Percentiles rank a stretch among this genome's conserved stretches.
Conservation (phyloP, 2,329 filamentous ascomycete genomes). For the Fusarium zealandicum region DNA sequence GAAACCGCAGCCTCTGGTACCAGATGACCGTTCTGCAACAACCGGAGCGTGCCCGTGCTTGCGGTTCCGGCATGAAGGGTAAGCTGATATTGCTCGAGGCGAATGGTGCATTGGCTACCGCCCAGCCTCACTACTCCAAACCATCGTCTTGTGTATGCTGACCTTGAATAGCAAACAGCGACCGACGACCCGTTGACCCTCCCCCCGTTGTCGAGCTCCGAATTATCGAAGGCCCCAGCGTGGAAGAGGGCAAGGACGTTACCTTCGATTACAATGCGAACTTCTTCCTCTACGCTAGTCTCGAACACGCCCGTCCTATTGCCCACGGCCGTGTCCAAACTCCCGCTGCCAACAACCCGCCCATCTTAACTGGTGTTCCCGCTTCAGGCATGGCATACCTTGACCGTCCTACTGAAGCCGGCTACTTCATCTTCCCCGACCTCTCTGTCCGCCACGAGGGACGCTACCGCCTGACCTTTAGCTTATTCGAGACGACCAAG, state of each 20-base stretch:
- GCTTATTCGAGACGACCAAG: conserved; percentile 92
- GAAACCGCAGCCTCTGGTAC: conserved; percentile 82
- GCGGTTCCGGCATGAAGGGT: conserved; percentile 96
- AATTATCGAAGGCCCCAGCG: conserved; percentile 76
- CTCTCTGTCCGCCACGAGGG: conserved; percentile 95
- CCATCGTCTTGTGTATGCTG: conserved; percentile 17
- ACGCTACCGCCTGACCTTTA: conserved; percentile 88
- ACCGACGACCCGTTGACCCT: conserved; percentile 90
- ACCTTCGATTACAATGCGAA: conserved; percentile 95
- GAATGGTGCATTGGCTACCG: not conserved
- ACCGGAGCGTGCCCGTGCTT: conserved; percentile 91
- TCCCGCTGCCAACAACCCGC: conserved; percentile 72
- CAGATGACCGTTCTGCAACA: conserved; percentile 88
- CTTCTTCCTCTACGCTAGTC: conserved; percentile 94
- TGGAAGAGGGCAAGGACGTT: conserved; percentile 70
- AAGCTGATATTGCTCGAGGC: conserved; percentile 47
- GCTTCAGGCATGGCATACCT: conserved; percentile 96
- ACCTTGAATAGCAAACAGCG: conserved; percentile 53
- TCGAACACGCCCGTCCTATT: conserved; percentile 85
- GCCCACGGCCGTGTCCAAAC: conserved; percentile 79
- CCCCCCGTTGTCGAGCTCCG: conserved; percentile 92
- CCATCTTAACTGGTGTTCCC: conserved; percentile 91
- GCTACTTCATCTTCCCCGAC: conserved; percentile 98
- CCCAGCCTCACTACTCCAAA: not conserved
- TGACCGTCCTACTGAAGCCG: conserved; percentile 79